Conservation (phyloP, 805 yeast species). For the Ogataea paradorogensis region DNA sequence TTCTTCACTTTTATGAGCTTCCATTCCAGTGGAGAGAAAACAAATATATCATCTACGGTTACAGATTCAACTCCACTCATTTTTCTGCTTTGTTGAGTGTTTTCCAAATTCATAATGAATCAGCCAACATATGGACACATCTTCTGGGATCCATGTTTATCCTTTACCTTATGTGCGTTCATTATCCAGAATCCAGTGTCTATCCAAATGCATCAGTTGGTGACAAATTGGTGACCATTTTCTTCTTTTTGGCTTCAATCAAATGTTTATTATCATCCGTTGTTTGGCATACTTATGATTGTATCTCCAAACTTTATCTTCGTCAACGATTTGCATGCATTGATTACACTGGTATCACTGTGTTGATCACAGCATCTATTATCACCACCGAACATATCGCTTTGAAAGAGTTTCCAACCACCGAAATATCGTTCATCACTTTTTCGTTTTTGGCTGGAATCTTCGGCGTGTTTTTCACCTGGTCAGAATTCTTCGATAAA, state of each 20-base stretch:
- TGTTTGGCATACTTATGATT: conserved; percentile 88
- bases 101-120: conserved; percentile 74
- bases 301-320: conserved; percentile 59
- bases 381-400: conserved; percentile 82
- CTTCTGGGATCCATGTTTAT: conserved; percentile 62
- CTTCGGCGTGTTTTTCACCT: conserved; percentile 74
- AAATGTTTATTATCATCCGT: conserved; percentile 77
- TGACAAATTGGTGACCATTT: conserved; percentile 53
- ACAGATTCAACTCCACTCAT: conserved; percentile 73
- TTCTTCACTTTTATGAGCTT: conserved; percentile 77
- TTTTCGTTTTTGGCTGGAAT: conserved; percentile 66
- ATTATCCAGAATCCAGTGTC: conserved; percentile 60
- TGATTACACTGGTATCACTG: conserved; percentile 92
- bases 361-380: conserved; percentile 85
- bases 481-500: conserved; percentile 89
- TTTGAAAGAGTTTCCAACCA: conserved; percentile 55
- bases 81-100: conserved; percentile 57
- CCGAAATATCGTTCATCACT: conserved; percentile 49
- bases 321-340: conserved; percentile 85
- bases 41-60: conserved; percentile 78
- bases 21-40: conserved; percentile 95
- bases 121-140: conserved; percentile 94
- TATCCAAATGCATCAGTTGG: conserved; percentile 39
- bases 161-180: conserved; percentile 52
- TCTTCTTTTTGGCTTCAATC: conserved; percentile 69